These are phyloP conservation scores for Aspergillus jensenii DNA, from an alignment of 2,329 filamentous ascomycete species.

Conservation along the genomic window DNA sequence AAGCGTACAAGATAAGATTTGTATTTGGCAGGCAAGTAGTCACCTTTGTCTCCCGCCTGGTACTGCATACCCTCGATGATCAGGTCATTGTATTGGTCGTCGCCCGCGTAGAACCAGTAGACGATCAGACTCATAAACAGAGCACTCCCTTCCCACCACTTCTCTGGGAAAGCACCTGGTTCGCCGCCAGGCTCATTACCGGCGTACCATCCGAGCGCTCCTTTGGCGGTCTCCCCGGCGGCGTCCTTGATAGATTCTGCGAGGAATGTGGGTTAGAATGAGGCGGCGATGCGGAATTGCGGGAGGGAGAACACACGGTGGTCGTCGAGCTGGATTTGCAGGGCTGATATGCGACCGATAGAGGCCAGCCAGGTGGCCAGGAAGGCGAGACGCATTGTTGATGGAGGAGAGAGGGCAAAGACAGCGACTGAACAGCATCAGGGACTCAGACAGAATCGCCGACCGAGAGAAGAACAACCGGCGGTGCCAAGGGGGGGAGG, in stretches of 20 bases:
- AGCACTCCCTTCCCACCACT: slow-evolving; percentile 73
- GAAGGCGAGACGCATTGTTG: slow-evolving; percentile 5
- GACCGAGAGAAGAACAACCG: not conserved
- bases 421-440: too few relatives aligned
- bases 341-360: not conserved
- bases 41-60: slow-evolving; percentile 36
- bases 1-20: slow-evolving; percentile 17
- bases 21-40: slow-evolving; percentile 44
- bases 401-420: not conserved
- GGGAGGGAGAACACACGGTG: not conserved
- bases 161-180: slow-evolving; percentile 63
- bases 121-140: slow-evolving; percentile 43
- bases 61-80: slow-evolving; percentile 37
- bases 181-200: slow-evolving; percentile 53
- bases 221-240: slow-evolving; percentile 44
- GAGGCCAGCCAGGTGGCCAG: not conserved
- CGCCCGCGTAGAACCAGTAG: slow-evolving; percentile 45
- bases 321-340: slow-evolving; percentile 7
- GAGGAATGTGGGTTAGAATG: slow-evolving; percentile 2
- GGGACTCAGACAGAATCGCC: not conserved
- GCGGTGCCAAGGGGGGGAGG: not conserved
- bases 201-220: slow-evolving; percentile 54
- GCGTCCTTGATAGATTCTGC: slow-evolving; percentile 46
- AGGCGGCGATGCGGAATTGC: not conserved
- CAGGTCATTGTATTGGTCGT: slow-evolving; percentile 40